A percentile compares a stretch with the other conserved stretches of the same genome.
phyloP scores from a whole-genome alignment of 306 rosid genomes.

The Quercus engelmannii region DNA sequence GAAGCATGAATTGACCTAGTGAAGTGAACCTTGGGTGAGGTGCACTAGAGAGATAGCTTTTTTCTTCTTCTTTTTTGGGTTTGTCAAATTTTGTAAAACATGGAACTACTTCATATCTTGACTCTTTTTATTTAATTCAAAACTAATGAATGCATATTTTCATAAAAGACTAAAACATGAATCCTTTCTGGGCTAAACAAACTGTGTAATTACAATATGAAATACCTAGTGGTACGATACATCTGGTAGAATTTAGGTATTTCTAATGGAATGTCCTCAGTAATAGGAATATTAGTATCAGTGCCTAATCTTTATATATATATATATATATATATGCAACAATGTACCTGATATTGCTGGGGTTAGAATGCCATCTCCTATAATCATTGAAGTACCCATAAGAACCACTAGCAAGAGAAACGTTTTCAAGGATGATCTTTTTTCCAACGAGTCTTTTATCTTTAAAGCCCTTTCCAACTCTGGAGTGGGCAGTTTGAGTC shows the following conservation, averaged over 20 bases:
- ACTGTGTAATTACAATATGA: neutral
- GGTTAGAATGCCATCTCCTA: slow-evolving; percentile 96
- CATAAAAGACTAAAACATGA: neutral
- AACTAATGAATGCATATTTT: neutral
- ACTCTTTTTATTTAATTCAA: neutral
- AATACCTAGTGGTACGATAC: neutral
- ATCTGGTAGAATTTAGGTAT: neutral
- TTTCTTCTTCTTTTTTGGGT: neutral
- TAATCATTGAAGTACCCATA: slow-evolving; percentile 92
- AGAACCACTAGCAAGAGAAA: slow-evolving; percentile 75
- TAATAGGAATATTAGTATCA: neutral
- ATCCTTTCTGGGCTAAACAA: neutral
- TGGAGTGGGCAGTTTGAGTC: slow-evolving; percentile 90
- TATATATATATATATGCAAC: neutral
- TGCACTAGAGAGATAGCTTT: no score
- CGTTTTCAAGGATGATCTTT: slow-evolving; percentile 48
- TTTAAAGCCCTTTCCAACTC: slow-evolving; percentile 82
- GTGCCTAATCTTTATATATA: neutral
- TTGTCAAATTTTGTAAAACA: neutral
- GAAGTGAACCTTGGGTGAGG: no score
- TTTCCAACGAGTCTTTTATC: slow-evolving; percentile 79
- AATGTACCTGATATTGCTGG: slow-evolving; percentile 91
- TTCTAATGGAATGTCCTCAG: neutral
- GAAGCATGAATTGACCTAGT: no score
- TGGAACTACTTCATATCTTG: neutral